Conservation (phyloP, 169 alveolate genomes). For the Plasmodium adleri region DNA sequence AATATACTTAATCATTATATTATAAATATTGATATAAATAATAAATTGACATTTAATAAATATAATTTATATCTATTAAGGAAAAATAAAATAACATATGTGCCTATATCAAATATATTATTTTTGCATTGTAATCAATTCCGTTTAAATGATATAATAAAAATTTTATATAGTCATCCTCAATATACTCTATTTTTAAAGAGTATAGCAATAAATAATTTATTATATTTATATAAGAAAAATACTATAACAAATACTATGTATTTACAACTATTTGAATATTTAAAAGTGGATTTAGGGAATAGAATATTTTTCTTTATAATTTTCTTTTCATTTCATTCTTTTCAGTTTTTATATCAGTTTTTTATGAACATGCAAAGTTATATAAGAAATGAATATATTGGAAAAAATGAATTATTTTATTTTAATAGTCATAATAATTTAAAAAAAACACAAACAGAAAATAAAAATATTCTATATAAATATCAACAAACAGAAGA, state of each 20-base stretch:
- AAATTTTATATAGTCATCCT: constrained; percentile 62
- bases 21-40: constrained; percentile 33
- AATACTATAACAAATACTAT: constrained; percentile 66
- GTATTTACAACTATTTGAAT: constrained; percentile 68
- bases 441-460: background rate
- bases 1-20: constrained; percentile 44
- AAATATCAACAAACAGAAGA: too few relatives aligned
- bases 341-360: constrained; percentile 43
- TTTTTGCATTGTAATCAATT: constrained; percentile 54
- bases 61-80: constrained; percentile 36
- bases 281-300: constrained; percentile 62
- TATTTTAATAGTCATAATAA: background rate
- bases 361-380: constrained; percentile 70
- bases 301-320: constrained; percentile 69
- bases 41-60: constrained; percentile 49
- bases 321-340: constrained; percentile 51
- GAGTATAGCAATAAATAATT: constrained; percentile 45
- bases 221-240: constrained; percentile 46
- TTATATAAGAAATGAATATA: constrained; percentile 39
- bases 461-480: too few relatives aligned
- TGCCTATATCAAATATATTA: constrained; percentile 51
- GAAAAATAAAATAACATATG: constrained; percentile 40
- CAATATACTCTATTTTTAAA: constrained; percentile 49
- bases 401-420: background rate
- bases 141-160: constrained; percentile 41